These are phyloP conservation scores for Teratosphaeria zuluensis DNA, from an alignment of 2,329 filamentous ascomycete species.

Conservation along the genomic window DNA sequence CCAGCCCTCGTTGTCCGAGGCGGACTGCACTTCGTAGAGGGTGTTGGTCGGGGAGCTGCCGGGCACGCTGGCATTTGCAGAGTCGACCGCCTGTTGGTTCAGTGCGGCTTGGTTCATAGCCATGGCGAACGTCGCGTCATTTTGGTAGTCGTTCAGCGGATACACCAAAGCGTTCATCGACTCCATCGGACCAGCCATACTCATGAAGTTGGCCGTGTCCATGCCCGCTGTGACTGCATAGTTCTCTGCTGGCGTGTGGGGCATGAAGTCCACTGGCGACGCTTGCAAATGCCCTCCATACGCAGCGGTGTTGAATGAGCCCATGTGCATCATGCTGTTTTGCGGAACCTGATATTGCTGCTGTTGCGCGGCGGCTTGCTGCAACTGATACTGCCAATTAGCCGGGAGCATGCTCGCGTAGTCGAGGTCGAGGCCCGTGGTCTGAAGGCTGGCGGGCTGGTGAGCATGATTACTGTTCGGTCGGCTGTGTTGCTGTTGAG, in stretches of 20 bases:
- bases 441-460: slow-evolving; percentile 21
- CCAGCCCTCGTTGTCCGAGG: slow-evolving; percentile 80
- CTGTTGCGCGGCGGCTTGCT: slow-evolving; percentile 15
- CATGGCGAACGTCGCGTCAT: slow-evolving; percentile 48
- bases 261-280: slow-evolving; percentile 40
- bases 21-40: slow-evolving; percentile 76
- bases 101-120: slow-evolving; percentile 36
- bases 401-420: slow-evolving; percentile 25
- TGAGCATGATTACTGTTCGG: slow-evolving; percentile 22
- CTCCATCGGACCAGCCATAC: slow-evolving; percentile 33
- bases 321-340: slow-evolving; percentile 25
- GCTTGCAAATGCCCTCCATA: slow-evolving; percentile 34
- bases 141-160: slow-evolving; percentile 59
- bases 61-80: slow-evolving; percentile 29
- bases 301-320: slow-evolving; percentile 26
- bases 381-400: slow-evolving; percentile 37
- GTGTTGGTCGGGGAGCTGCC: slow-evolving; percentile 65
- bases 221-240: slow-evolving; percentile 33
- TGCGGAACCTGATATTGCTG: slow-evolving; percentile 23
- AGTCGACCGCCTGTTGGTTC: slow-evolving; percentile 33
- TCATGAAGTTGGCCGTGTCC: slow-evolving; percentile 30
- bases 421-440: slow-evolving; percentile 23
- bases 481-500: slow-evolving; percentile 10
- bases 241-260: slow-evolving; percentile 27
- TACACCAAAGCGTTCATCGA: slow-evolving; percentile 34